A percentile compares a stretch with the other conserved stretches of the same genome.
These are phyloP conservation scores for Coriaria nepalensis DNA, from an alignment of 306 rosid genomes.

Conservation along the genomic window DNA sequence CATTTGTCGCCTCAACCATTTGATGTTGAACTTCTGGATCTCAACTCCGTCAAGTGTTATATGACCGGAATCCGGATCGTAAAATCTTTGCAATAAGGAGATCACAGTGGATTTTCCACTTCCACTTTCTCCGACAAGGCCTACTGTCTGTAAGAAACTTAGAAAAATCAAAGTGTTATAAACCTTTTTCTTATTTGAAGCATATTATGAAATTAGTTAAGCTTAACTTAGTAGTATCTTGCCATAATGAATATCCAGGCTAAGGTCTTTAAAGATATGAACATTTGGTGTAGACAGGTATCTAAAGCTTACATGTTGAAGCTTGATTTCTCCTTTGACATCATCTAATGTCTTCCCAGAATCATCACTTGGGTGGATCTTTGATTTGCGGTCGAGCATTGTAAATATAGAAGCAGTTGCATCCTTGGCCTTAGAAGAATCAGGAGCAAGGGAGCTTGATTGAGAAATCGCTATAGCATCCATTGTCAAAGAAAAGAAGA, in stretches of 20 bases:
- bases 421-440: conserved; percentile 27
- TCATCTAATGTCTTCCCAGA: conserved; percentile 19
- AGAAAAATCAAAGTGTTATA: neutral
- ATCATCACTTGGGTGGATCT: conserved; percentile 26
- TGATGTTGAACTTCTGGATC: conserved; percentile 32
- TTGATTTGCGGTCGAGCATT: conserved; percentile 25
- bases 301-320: conserved; percentile 27
- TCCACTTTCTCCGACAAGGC: conserved; percentile 67
- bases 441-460: conserved; percentile 25
- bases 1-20: conserved; percentile 61
- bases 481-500: conserved; percentile 36
- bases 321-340: conserved; percentile 28
- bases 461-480: conserved; percentile 29
- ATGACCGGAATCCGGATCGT: conserved; percentile 52
- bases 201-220: neutral
- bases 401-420: conserved; percentile 28
- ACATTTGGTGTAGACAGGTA: conserved; percentile 29
- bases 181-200: neutral
- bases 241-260: conserved; percentile 28
- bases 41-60: conserved; percentile 44
- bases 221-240: conserved; percentile 18
- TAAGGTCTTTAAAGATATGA: conserved; percentile 27
- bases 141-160: conserved; percentile 34
- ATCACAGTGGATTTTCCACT: conserved; percentile 58
- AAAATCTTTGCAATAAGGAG: conserved; percentile 46